Percentiles rank a stretch among this genome's conserved stretches.
These are phyloP conservation scores for Lepidium didymum DNA, from an alignment of 345 rosid genomes.

Conservation along the genomic window DNA sequence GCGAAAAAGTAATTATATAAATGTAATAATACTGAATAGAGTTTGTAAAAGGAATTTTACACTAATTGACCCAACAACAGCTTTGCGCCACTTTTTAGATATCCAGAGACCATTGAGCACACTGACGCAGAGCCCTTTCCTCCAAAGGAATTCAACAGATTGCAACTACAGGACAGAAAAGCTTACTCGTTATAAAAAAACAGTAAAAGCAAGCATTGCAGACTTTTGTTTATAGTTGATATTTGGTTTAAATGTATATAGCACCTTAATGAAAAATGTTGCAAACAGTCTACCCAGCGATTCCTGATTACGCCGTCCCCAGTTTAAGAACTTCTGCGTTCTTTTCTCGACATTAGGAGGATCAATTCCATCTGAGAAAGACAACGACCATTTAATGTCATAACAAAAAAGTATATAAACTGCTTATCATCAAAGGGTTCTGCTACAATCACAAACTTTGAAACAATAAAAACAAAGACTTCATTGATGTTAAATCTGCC, in stretches of 20 bases:
- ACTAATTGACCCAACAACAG: conserved; percentile 16
- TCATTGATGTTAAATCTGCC: background rate
- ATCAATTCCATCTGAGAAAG: conserved; percentile 41
- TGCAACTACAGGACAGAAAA: conserved; percentile 33
- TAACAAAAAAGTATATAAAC: background rate
- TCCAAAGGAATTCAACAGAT: conserved; percentile 49
- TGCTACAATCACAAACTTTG: background rate
- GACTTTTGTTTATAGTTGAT: background rate
- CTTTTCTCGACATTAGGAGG: conserved; percentile 28
- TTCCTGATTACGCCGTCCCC: conserved; percentile 39
- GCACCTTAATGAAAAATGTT: conserved; percentile 24
- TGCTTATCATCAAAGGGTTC: background rate
- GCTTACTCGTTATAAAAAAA: background rate
- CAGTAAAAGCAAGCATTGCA: background rate
- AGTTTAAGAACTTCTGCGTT: conserved; percentile 32
- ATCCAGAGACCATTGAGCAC: conserved; percentile 39
- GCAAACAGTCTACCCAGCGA: conserved; percentile 30
- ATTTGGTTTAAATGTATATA: background rate
- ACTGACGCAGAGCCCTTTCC: conserved; percentile 46
- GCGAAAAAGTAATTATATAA: background rate
- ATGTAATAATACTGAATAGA: background rate
- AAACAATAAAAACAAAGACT: background rate
- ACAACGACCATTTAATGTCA: background rate
- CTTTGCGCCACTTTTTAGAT: conserved; percentile 27
- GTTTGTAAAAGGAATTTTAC: conserved; percentile 16